Evolutionary conservation across 495 filamentous ascomycete genomes (phyloP).

Genomic region (Aspergillus asperescens): DNA sequence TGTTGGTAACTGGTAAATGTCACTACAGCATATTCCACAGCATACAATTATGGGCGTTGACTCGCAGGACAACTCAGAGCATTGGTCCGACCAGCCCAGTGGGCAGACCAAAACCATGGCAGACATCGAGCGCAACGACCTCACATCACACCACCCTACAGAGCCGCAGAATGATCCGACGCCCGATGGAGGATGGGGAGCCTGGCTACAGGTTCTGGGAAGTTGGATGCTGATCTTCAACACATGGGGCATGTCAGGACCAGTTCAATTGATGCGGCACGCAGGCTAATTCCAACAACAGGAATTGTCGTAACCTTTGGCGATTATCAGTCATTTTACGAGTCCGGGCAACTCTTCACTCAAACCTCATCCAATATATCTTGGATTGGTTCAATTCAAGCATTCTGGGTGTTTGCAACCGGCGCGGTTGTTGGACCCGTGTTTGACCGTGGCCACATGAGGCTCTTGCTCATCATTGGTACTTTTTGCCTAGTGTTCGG

Average conservation of each 20-base stretch:
- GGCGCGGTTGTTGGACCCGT: constrained; percentile 35
- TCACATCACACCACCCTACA: too few species aligned
- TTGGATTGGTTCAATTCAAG: constrained; percentile 45
- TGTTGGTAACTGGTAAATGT: too few species aligned
- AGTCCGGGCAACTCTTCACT: constrained; percentile 21
- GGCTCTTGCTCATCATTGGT: constrained; percentile 22
- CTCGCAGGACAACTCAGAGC: too few species aligned
- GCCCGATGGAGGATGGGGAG: constrained; percentile 25
- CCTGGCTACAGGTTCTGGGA: constrained; percentile 25
- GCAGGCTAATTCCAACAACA: too few species aligned
- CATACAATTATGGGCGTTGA: too few species aligned
- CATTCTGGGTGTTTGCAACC: constrained; percentile 30
- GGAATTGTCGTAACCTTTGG: constrained; percentile 28
- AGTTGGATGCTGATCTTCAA: constrained; percentile 8
- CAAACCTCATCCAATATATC: constrained; percentile 27
- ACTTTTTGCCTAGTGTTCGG: constrained; percentile 36
- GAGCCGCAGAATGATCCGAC: too few species aligned
- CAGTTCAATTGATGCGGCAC: too few species aligned
- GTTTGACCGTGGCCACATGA: constrained; percentile 39
- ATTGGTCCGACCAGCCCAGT: too few species aligned
- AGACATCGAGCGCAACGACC: too few species aligned
- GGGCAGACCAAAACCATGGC: too few species aligned
- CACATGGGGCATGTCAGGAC: background rate
- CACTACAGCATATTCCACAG: too few species aligned
- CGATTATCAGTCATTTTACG: constrained; percentile 41